These are phyloP conservation scores for Powellomyces hirtus DNA, from an alignment of 192 early-diverging fungal species.

Conservation along the genomic window DNA sequence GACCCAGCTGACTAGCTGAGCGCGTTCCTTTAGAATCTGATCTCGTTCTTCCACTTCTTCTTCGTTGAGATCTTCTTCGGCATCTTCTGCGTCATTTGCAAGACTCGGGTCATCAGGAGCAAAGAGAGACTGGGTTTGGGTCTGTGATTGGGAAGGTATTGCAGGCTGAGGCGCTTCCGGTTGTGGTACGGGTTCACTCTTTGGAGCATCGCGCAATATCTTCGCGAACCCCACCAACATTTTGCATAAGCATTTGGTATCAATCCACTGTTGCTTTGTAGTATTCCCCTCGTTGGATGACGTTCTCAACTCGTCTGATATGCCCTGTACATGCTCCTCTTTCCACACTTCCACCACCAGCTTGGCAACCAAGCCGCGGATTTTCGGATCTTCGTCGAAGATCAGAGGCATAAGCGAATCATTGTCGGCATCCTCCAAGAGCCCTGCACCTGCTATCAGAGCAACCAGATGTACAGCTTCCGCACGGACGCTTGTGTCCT, in stretches of 20 bases:
- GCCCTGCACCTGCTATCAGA: constrained; percentile 43
- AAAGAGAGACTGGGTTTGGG: constrained; percentile 20
- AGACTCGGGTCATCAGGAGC: background rate
- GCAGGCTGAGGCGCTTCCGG: background rate
- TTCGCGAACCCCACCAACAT: constrained; percentile 12
- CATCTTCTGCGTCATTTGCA: constrained; percentile 8
- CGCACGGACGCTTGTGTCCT: constrained; percentile 41
- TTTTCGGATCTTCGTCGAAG: constrained; percentile 64
- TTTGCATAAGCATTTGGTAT: constrained; percentile 29
- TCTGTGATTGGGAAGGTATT: background rate
- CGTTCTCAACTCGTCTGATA: constrained; percentile 12
- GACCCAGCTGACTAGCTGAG: constrained; percentile 3
- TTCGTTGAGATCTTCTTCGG: constrained; percentile 24
- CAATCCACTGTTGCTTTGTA: constrained; percentile 22
- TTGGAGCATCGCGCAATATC: background rate
- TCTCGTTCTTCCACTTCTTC: constrained; percentile 15
- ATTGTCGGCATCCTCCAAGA: constrained; percentile 65
- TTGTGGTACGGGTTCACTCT: background rate
- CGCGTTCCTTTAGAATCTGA: background rate
- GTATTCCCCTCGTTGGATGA: background rate
- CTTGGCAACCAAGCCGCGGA: constrained; percentile 65
- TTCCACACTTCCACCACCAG: constrained; percentile 56
- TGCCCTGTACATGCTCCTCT: constrained; percentile 41
- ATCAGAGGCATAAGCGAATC: constrained; percentile 65
- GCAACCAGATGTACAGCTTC: constrained; percentile 52